Evolutionary conservation across 148 eudicot genomes (phyloP).

Genomic region (Nepenthes gracilis): DNA sequence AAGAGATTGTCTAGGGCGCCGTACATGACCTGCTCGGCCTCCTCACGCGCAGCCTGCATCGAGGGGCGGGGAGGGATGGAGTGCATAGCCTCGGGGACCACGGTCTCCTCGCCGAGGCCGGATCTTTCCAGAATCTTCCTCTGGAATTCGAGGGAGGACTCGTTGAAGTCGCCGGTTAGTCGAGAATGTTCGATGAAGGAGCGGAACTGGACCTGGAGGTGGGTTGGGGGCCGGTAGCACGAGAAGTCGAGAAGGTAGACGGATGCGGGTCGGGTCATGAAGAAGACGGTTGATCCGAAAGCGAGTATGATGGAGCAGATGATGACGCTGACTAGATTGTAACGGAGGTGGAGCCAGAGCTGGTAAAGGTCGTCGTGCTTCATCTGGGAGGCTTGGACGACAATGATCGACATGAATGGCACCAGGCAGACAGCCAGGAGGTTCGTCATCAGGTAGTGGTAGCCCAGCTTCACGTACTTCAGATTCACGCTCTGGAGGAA

Average conservation of each 20-base stretch:
- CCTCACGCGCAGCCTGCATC: conserved; percentile 46
- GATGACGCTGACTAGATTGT: conserved; percentile 22
- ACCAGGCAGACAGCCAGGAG: conserved; percentile 29
- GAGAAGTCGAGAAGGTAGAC: conserved; percentile 49
- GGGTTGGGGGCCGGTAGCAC: conserved; percentile 31
- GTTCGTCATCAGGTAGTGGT: conserved; percentile 43
- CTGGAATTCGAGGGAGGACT: conserved; percentile 43
- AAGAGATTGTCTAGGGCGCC: conserved; percentile 38
- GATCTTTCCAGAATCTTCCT: conserved; percentile 46
- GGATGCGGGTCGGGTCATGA: conserved; percentile 40
- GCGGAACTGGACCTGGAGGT: conserved; percentile 15
- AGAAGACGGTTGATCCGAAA: conserved; percentile 30
- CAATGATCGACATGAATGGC: conserved; percentile 22
- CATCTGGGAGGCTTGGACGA: conserved; percentile 43
- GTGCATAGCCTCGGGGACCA: conserved; percentile 38
- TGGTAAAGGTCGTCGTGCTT: conserved; percentile 33
- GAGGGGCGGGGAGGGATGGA: conserved; percentile 39
- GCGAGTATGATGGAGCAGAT: conserved; percentile 17
- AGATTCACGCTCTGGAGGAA: conserved; percentile 38
- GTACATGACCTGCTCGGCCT: conserved; percentile 48
- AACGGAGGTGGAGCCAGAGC: conserved; percentile 31
- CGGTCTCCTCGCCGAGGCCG: conserved; percentile 52
- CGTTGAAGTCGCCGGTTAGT: conserved; percentile 36
- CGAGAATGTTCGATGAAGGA: conserved; percentile 29
- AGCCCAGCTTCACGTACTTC: conserved; percentile 49